Base-by-base conservation (phyloP, 768 basidiomycete genomes). In the Stropharia rugosoannulata region DNA sequence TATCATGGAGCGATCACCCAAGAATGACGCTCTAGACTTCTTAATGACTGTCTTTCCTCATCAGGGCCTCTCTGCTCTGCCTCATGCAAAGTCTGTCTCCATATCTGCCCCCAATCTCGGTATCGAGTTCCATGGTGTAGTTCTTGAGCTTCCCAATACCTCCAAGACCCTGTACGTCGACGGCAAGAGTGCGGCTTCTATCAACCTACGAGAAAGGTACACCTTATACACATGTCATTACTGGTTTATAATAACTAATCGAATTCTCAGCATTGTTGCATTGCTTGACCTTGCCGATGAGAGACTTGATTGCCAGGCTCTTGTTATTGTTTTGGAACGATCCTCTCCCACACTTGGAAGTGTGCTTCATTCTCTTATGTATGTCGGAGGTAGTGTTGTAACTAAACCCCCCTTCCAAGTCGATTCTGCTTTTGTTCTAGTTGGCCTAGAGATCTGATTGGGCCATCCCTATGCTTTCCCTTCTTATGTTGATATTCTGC, bases 221-320 rank as follows among this genome's bases (percentile, higher is more conserved):
- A 49, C 42, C 49, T 36, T 55, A 46, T 19, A 51, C 53, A 47
- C 54, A 37, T 52, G 29, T 4, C 12, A 22, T 38, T 8, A 32
- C 56, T 42, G 58, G 32, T 19, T 46, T 51, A 43, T 8, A 2
- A 18, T 16, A n/a, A 18, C 42, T 43, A n/a, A 43, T 22, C 10
- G 16, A 16, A 4, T 9, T 22, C 10, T 35, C 61, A 93, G 90
- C 67, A 86, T 95, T 64, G 90, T 94, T 32, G 90, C 90, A 43
- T 79, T 95, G 41, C 77, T 95, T 64, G 93, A 95, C 66, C 78
- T 94, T 32, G 93, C 93, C 51, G 90, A 92, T 70, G 93, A 95
- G 70, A 85, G 81, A 54, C 78, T 95, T 41, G 80, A 80, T 62
- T 93, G 92, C 70, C 81, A 81, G 40, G 85, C 87, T 15, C 80